Evolutionary conservation across 2,329 filamentous ascomycete genomes (phyloP).

Genomic region (Didymella segeticola): DNA sequence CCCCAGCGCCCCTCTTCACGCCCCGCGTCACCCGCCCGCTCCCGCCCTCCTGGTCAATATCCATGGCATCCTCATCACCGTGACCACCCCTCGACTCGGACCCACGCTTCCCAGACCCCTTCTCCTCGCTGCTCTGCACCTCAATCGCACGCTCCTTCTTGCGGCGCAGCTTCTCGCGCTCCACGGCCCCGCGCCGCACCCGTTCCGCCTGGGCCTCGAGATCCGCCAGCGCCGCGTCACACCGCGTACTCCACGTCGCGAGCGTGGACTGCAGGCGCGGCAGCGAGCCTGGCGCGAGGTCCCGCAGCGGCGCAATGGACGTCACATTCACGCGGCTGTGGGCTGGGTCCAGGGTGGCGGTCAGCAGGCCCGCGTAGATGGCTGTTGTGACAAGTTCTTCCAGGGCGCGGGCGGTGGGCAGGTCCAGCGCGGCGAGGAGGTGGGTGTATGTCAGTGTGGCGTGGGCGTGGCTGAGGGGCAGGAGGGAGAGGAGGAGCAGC

Average conservation of each 20-base stretch:
- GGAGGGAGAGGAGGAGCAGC: constrained; percentile 86
- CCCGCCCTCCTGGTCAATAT: constrained; percentile 46
- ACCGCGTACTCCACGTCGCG: constrained; percentile 78
- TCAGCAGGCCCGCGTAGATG: constrained; percentile 84
- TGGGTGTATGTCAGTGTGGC: constrained; percentile 71
- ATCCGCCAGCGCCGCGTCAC: constrained; percentile 73
- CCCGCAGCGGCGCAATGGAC: constrained; percentile 83
- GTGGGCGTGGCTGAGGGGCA: constrained; percentile 77
- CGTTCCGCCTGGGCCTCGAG: constrained; percentile 76
- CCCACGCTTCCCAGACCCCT: constrained; percentile 33
- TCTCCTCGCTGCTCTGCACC: constrained; percentile 37
- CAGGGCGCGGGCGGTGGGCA: constrained; percentile 72
- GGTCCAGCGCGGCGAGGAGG: constrained; percentile 71
- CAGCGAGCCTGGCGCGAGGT: constrained; percentile 77
- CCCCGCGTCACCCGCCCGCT: constrained; percentile 34
- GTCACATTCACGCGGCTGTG: constrained; percentile 77
- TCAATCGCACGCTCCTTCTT: constrained; percentile 52
- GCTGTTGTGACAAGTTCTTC: constrained; percentile 87
- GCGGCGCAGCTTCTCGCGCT: constrained; percentile 51
- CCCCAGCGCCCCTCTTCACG: constrained; percentile 38
- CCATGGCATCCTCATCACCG: constrained; percentile 45
- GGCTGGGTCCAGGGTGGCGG: constrained; percentile 82
- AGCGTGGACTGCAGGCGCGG: constrained; percentile 72
- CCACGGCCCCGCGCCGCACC: constrained; percentile 61
- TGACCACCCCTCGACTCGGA: constrained; percentile 17